These are phyloP conservation scores for Lithocarpus polystachyus DNA, from an alignment of 306 rosid species.

Conservation along the genomic window DNA sequence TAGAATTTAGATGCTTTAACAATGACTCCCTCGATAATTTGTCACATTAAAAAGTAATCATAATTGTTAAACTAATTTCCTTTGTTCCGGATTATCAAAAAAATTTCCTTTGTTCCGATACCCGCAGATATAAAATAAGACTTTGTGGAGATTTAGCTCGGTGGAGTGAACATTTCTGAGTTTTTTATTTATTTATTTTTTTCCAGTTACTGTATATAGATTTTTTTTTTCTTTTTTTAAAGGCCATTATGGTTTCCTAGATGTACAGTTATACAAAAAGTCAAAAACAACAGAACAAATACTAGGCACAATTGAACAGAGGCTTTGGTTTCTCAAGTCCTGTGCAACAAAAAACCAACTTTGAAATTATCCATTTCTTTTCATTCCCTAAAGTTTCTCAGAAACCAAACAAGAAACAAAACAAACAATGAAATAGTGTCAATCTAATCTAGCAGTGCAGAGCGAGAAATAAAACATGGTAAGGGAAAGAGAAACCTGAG, in stretches of 20 bases:
- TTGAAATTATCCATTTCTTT: background rate
- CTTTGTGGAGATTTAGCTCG: background rate
- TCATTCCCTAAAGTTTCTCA: background rate
- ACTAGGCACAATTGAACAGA: background rate
- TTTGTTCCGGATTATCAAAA: no score
- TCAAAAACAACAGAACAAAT: background rate
- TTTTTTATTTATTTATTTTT: background rate
- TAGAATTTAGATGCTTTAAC: no score
- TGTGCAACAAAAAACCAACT: background rate
- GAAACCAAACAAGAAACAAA: background rate
- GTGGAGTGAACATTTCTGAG: background rate
- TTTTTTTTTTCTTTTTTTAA: no score
- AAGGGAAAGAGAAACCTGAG: slow-evolving; percentile 49
- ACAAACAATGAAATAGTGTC: background rate
- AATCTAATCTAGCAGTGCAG: background rate
- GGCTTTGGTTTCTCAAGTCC: background rate
- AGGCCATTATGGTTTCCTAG: background rate
- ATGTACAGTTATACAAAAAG: background rate
- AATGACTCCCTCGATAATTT: background rate
- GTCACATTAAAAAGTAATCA: background rate
- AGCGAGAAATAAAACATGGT: background rate
- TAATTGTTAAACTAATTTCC: background rate
- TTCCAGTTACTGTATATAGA: no score
- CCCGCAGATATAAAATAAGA: background rate
- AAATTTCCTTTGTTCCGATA: background rate